Percentiles rank a stretch among this genome's conserved stretches.
Evolutionary conservation across 1,139 yeast genomes (phyloP).

Genomic region (Suhomyces kunorum): DNA sequence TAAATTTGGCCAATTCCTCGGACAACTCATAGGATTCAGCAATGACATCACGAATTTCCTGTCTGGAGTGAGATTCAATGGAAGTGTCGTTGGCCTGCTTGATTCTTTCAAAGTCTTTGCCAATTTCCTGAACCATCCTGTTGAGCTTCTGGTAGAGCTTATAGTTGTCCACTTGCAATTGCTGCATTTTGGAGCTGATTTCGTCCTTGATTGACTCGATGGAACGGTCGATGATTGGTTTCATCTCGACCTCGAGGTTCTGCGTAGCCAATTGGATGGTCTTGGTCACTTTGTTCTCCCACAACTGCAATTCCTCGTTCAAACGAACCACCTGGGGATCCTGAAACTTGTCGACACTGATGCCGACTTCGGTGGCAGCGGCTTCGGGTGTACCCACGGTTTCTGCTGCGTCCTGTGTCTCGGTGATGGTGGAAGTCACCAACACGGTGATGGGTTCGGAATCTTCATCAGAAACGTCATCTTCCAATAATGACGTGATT

Average conservation of each 20-base stretch:
- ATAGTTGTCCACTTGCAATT: conserved; percentile 45
- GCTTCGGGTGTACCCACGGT: conserved; percentile 9
- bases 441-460: conserved; percentile 23
- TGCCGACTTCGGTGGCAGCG: conserved; percentile 12
- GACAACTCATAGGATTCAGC: conserved; percentile 39
- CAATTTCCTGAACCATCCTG: conserved; percentile 47
- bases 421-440: conserved; percentile 31
- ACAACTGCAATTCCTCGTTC: conserved; percentile 31
- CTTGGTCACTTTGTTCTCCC: conserved; percentile 41
- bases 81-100: conserved; percentile 36
- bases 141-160: conserved; percentile 49
- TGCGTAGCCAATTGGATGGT: conserved; percentile 45
- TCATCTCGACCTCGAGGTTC: conserved; percentile 44
- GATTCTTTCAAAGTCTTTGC: conserved; percentile 49
- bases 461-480: conserved; percentile 4
- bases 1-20: conserved; percentile 30
- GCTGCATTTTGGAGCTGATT: conserved; percentile 43
- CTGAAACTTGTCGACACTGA: conserved; percentile 11
- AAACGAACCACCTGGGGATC: conserved; percentile 15
- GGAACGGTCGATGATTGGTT: conserved; percentile 35
- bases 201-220: conserved; percentile 36
- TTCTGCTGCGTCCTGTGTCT: conserved; percentile 12
- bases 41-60: conserved; percentile 58
- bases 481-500: conserved; percentile 22
- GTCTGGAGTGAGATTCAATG: conserved; percentile 48